Conservation (phyloP, 768 basidiomycete genomes). For the Macrolepiota fuliginosa region DNA sequence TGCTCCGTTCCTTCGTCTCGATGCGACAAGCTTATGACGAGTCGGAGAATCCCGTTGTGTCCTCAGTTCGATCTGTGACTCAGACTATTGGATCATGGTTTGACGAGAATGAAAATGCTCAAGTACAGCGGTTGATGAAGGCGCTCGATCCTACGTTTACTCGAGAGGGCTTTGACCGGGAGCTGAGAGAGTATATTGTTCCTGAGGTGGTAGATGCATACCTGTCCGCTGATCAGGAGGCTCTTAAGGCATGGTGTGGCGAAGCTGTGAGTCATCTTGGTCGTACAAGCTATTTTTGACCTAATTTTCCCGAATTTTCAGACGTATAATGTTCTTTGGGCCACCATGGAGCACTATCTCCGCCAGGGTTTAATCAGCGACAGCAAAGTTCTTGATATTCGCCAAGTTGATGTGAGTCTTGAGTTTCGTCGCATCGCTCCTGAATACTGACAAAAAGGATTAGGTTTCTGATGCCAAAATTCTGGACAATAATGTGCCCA, state of each 20-base stretch:
- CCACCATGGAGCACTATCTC: constrained; percentile 93
- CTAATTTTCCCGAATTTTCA: constrained; percentile 24
- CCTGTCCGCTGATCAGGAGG: constrained; percentile 83
- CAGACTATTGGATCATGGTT: constrained; percentile 86
- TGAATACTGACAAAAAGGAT: not conserved
- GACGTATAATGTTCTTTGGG: constrained; percentile 99
- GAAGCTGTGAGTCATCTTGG: constrained; percentile 73
- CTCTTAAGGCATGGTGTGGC: constrained; percentile 87
- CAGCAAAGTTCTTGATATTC: constrained; percentile 94
- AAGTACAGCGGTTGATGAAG: constrained; percentile 85
- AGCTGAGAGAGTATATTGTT: constrained; percentile 94
- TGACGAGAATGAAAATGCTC: constrained; percentile 98
- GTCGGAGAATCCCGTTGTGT: constrained; percentile 88
- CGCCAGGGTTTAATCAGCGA: constrained; percentile 89
- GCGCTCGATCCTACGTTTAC: constrained; percentile 85
- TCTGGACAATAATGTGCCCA: constrained; percentile 85
- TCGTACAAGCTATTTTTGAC: not conserved
- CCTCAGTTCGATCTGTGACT: constrained; percentile 79
- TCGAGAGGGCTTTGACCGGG: constrained; percentile 83
- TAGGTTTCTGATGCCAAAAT: constrained; percentile 86
- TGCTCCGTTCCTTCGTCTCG: constrained; percentile 57
- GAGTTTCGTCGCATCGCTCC: not conserved
- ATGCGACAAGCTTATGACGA: constrained; percentile 80
- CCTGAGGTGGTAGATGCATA: constrained; percentile 98
- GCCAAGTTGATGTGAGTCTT: constrained; percentile 86